Conservation (phyloP, 495 filamentous ascomycete genomes). For the Hyaloscypha bicolor region DNA sequence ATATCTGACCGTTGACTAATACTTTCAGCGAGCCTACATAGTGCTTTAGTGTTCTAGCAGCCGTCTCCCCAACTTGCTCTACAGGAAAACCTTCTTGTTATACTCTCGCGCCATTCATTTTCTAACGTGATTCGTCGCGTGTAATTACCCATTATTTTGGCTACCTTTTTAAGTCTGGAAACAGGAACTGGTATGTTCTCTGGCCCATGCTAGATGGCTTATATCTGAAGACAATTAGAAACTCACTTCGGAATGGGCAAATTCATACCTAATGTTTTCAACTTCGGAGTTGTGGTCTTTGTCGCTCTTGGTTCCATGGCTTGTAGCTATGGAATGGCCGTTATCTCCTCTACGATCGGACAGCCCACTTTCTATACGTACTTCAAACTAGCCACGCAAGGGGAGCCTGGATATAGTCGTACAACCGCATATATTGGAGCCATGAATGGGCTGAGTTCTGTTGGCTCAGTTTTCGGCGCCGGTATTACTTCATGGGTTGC, state of each 20-base stretch:
- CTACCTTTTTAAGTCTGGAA: too few species aligned
- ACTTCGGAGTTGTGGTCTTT: conserved; percentile 11
- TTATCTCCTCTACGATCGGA: conserved; percentile 54
- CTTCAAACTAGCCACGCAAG: conserved; percentile 44
- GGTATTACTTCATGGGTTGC: conserved; percentile 48
- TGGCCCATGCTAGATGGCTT: too few species aligned
- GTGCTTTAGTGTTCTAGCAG: too few species aligned
- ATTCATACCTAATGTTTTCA: conserved; percentile 9
- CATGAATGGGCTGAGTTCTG: conserved; percentile 51
- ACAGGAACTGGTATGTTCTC: too few species aligned
- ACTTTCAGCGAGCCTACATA: too few species aligned
- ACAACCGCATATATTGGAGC: conserved; percentile 51
- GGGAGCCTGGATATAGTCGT: conserved; percentile 45
- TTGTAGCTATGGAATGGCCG: conserved; percentile 51
- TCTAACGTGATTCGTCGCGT: too few species aligned
- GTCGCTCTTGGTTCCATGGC: conserved; percentile 23
- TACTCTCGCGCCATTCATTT: too few species aligned
- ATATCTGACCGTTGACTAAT: too few species aligned
- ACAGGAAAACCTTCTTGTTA: too few species aligned
- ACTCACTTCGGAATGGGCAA: conserved; percentile 1
- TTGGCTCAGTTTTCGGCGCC: conserved; percentile 47
- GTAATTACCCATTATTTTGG: too few species aligned
- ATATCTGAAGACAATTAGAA: too few species aligned
- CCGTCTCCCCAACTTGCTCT: too few species aligned
- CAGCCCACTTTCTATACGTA: conserved; percentile 52